phyloP scores from a whole-genome alignment of 805 yeast genomes.

The Candida pseudofarinosa region DNA sequence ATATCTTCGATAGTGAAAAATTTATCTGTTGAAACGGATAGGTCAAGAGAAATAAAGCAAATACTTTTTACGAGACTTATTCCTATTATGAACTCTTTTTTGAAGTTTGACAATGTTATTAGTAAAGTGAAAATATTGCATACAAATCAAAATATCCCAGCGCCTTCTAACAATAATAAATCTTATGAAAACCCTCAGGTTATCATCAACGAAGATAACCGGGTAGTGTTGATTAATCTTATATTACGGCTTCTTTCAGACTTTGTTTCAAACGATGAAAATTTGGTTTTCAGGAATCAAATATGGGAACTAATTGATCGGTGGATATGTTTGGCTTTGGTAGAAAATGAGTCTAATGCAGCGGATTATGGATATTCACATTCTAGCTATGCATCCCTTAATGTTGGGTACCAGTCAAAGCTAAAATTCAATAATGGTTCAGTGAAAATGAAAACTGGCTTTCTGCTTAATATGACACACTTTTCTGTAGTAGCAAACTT shows the following conservation, averaged over 20 bases:
- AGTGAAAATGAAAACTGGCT: constrained; percentile 21
- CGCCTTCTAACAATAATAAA: constrained; percentile 13
- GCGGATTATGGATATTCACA: neutral
- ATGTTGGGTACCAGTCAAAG: constrained; percentile 7
- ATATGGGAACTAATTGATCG: constrained; percentile 70
- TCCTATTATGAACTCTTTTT: constrained; percentile 31
- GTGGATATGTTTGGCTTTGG: constrained; percentile 52
- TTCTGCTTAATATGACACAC: constrained; percentile 42
- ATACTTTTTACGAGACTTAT: constrained; percentile 29
- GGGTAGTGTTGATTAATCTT: constrained; percentile 31
- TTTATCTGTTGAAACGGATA: constrained; percentile 17
- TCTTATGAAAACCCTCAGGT: constrained; percentile 9
- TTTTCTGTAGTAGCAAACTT: constrained; percentile 58
- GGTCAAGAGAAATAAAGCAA: constrained; percentile 21
- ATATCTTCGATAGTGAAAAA: constrained; percentile 38
- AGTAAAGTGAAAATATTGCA: constrained; percentile 11
- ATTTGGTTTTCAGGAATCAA: constrained; percentile 32
- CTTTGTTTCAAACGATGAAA: constrained; percentile 45
- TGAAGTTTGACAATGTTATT: constrained; percentile 38
- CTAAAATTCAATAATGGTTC: constrained; percentile 16
- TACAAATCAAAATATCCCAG: constrained; percentile 5
- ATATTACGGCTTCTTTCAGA: constrained; percentile 47
- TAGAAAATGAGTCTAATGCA: neutral
- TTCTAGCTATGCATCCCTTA: neutral
- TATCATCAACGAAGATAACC: constrained; percentile 30